Conservation (phyloP, 805 yeast species). For the Wickerhamomyces strasburgensis region DNA sequence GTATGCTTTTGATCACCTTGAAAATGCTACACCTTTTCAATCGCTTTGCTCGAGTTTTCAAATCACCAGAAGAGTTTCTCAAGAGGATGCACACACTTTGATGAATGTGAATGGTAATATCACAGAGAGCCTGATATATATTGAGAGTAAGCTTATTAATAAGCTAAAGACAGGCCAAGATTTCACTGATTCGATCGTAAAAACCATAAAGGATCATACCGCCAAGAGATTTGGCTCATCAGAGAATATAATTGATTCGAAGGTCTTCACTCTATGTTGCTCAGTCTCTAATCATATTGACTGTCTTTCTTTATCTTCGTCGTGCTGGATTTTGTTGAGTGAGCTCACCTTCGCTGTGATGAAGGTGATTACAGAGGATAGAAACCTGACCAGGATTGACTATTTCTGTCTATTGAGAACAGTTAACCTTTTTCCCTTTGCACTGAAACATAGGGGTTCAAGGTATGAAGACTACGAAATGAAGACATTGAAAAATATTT, state of each 20-base stretch:
- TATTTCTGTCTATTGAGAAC: conserved; percentile 16
- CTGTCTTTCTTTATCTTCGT: conserved; percentile 6
- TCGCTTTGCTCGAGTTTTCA: conserved; percentile 8
- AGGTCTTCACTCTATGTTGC: conserved; percentile 17
- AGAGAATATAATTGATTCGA: conserved; percentile 13
- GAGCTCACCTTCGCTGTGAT: conserved; percentile 11
- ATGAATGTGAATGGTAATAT: conserved; percentile 14
- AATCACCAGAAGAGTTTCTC: conserved; percentile 6
- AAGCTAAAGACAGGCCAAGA: conserved; percentile 8
- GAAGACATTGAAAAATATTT: conserved; percentile 12
- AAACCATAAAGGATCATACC: conserved; percentile 5
- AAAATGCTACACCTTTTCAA: conserved; percentile 11
- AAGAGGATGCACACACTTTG: conserved; percentile 7
- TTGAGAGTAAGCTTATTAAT: conserved; percentile 12
- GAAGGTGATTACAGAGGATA: conserved; percentile 10
- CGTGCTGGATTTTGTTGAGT: conserved; percentile 17
- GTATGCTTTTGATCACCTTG: conserved; percentile 15
- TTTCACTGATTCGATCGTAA: conserved; percentile 7
- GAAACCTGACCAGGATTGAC: conserved; percentile 13
- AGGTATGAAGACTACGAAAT: conserved; percentile 14
- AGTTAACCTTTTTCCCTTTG: conserved; percentile 12
- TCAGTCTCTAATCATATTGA: conserved; percentile 18
- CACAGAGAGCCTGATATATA: conserved; percentile 11
- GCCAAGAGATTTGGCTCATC: conserved; percentile 6
- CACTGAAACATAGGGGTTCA: conserved; percentile 13